These are phyloP conservation scores for Penicillium bovifimosum DNA, from an alignment of 495 filamentous ascomycete species.

Conservation along the genomic window DNA sequence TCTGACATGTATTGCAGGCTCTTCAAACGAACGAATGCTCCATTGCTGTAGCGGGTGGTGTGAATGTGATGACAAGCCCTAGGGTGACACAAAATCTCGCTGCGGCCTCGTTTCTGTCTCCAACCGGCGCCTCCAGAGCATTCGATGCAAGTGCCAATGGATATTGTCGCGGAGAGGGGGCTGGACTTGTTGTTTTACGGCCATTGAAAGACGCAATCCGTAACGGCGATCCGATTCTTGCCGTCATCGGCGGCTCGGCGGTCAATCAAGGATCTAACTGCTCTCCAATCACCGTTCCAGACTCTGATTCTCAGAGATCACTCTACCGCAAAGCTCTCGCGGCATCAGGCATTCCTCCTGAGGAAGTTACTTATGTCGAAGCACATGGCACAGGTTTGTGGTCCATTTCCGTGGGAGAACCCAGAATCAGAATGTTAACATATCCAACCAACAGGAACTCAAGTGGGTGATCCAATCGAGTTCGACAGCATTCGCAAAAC, in stretches of 20 bases:
- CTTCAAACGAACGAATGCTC: slow-evolving; percentile 25
- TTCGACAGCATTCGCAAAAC: slow-evolving; percentile 24
- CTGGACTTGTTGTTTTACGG: slow-evolving; percentile 41
- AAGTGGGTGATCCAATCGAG: slow-evolving; percentile 33
- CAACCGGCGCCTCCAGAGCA: slow-evolving; percentile 55
- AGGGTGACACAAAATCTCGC: slow-evolving; percentile 23
- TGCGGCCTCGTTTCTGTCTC: slow-evolving; percentile 35
- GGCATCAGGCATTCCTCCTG: slow-evolving; percentile 5
- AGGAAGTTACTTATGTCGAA: slow-evolving; percentile 25
- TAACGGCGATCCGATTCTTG: slow-evolving; percentile 57
- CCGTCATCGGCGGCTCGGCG: slow-evolving; percentile 51
- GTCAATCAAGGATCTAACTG: slow-evolving; percentile 59
- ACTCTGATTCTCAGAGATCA: slow-evolving; percentile 25
- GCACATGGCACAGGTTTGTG: slow-evolving; percentile 33
- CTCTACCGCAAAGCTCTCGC: slow-evolving; percentile 17
- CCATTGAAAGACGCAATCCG: slow-evolving; percentile 53
- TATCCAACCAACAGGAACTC: slow-evolving; percentile 21
- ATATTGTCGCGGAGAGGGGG: slow-evolving; percentile 34
- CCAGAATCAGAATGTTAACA: not conserved
- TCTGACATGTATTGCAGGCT: slow-evolving; percentile 6
- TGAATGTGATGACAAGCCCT: slow-evolving; percentile 33
- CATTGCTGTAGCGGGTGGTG: slow-evolving; percentile 28
- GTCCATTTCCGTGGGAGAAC: not conserved
- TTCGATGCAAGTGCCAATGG: slow-evolving; percentile 39
- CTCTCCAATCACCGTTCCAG: slow-evolving; percentile 56